Percentiles rank a stretch among this genome's conserved stretches.
Conservation (phyloP, 495 filamentous ascomycete species). For the Talaromyces stipitatus region DNA sequence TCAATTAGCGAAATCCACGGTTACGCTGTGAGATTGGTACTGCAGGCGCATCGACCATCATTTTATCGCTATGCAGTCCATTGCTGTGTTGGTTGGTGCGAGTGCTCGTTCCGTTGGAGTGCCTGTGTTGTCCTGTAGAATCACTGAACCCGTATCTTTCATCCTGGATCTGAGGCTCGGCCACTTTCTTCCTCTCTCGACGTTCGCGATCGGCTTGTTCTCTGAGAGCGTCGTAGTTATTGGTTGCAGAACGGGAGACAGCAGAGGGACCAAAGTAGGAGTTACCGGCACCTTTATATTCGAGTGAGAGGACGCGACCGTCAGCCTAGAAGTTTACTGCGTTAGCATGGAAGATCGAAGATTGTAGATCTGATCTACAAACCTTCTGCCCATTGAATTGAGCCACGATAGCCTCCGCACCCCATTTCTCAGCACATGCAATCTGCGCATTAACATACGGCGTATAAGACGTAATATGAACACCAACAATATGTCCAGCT, state of each 20-base stretch:
- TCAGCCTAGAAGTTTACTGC: conserved; percentile 56
- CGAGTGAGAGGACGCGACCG: conserved; percentile 72
- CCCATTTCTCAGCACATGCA: conserved; percentile 66
- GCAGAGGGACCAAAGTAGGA: conserved; percentile 20
- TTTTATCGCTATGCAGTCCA: conserved; percentile 34
- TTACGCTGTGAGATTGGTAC: conserved; percentile 17
- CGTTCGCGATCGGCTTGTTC: conserved; percentile 41
- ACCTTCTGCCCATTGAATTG: conserved; percentile 87
- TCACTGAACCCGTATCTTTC: conserved; percentile 52
- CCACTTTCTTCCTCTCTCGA: conserved; percentile 26
- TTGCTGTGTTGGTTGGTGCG: conserved; percentile 3
- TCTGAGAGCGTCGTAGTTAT: conserved; percentile 33
- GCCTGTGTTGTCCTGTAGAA: background rate
- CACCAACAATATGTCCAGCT: conserved; percentile 62
- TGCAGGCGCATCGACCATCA: conserved; percentile 34
- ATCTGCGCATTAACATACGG: conserved; percentile 86
- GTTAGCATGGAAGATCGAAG: background rate
- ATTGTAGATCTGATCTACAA: background rate
- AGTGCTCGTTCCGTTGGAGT: conserved; percentile 6
- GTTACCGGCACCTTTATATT: conserved; percentile 49
- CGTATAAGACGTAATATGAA: conserved; percentile 57
- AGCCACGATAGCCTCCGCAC: conserved; percentile 71
- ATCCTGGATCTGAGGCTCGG: conserved; percentile 47
- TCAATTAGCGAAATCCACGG: background rate
- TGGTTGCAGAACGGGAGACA: conserved; percentile 15